Base-by-base conservation (phyloP, 1,284 basidiomycete genomes). In the Nidula niveotomentosa region DNA sequence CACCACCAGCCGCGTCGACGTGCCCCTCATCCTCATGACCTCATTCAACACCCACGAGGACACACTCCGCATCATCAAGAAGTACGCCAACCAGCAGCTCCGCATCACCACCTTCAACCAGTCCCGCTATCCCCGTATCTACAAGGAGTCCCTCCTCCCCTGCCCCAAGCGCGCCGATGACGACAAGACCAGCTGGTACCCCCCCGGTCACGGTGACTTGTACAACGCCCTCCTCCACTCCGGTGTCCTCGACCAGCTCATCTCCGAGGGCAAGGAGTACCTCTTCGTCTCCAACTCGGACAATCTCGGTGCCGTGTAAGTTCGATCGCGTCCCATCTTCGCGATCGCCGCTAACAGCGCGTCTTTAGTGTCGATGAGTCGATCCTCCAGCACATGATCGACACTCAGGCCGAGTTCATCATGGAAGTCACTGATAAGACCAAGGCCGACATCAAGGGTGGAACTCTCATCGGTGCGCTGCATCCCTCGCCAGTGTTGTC, bases 381-480 rank as follows among this genome's bases (percentile, higher is more conserved):
- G 58, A 94, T 94, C 65, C 75, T 93, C 55, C 90, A 94, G 73
- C 92, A 95, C 75, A 96, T 97, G 91, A 89, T 94, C 56, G 88
- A 95, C 65, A 82, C 84, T 9, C 80, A 90, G 64, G 85, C 92
- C 50, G 94, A 96, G 76, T 97, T 96, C 80, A 73, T 98, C 70
- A 97, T 97, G 95, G 96, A 99, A 77, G 95, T 99, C 61, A 99
- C 97, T 4, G 96, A 99, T 83, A 99, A 99, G 88, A 99, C 97
- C 70, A 99, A 99, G 83, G 97, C 97, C 56, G 96, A 99, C 73
- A 90, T 99, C 78, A 99, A 99, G 86, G 97, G 97, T 84, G 97
- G 97, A 77, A 99, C 97, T 52, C 84, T 97, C 65, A 95, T 98
- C 69, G 73, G 74, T 75, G 58, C 37, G 61, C 58, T 15, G 17